Base-by-base conservation (phyloP, 805 yeast species). In the Metschnikowia continentalis region DNA sequence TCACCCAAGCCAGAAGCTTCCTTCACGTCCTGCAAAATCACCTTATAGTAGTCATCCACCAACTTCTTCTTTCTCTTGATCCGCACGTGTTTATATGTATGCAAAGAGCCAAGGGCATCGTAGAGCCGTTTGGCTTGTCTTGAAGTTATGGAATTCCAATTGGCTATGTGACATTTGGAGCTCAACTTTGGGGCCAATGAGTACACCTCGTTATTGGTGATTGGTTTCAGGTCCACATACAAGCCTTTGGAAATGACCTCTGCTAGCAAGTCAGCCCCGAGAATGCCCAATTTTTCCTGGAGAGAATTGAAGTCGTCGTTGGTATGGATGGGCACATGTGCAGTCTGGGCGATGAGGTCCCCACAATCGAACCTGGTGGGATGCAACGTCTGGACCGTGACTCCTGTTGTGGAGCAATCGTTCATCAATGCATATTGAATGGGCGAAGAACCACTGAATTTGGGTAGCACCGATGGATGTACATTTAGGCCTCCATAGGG, bases 391-490 rank as follows among this genome's bases (percentile, higher is more conserved):
- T 94, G 99, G 0, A 94, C 79, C 0, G 97, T 81, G 15, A 90
- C 96, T 0, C 98, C 99, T 0, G 97, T 86, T 15, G 44, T 52
- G 0, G 54, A 35, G 56, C 86, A 90, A 38, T 75, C 75, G 52
- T 86, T 80, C 60, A 91, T 64, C 11, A 94, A 66, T 0, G 97
- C 83, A 53, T 81, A 76, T 54, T 92, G 98, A 3, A 94, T 69
- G 0, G 99, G 99, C 1, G 97, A 86, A 0, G 97, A 84, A 0
- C 99, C 99, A 2, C 90, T 79, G 58, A 88, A 81, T 42, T 69
- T 71, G 0, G 99, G 99, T 7, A 94, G 74, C 6, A 90, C 64
- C 0, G 97, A 90, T 0, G 99, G 99, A 64, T 94, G 99, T 0
- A 94, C 90, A 62, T 94, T 94, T 26, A 94, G 63, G 0, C 97